Percentiles rank a stretch among this genome's conserved stretches.
phyloP scores from a whole-genome alignment of 2,329 filamentous ascomycete genomes.

The Neodidymelliopsis sp. region DNA sequence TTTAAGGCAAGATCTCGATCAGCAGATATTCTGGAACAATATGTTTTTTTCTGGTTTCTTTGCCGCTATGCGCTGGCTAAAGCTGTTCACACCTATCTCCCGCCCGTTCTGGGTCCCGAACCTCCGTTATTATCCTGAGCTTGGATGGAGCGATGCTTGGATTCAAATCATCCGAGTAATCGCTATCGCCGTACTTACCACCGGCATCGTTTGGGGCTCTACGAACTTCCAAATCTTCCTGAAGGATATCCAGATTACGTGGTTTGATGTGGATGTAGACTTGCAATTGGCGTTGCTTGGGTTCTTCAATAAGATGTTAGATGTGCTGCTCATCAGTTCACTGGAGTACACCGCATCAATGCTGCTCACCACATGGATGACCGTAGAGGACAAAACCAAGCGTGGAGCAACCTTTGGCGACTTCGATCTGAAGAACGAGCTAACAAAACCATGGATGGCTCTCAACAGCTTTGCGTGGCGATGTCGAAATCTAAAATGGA shows the following conservation, averaged over 20 bases:
- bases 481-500: background rate
- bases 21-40: background rate
- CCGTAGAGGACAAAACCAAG: background rate
- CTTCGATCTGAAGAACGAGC: conserved; percentile 12
- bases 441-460: conserved; percentile 18
- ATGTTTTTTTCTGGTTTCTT: background rate
- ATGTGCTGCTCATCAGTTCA: conserved; percentile 11
- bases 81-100: background rate
- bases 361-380: conserved; percentile 9
- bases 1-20: background rate
- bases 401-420: conserved; percentile 3
- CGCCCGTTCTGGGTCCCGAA: background rate
- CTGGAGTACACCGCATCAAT: conserved; percentile 7
- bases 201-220: background rate
- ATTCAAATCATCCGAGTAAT: background rate
- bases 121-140: background rate
- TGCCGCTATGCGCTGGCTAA: background rate
- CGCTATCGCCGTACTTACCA: background rate
- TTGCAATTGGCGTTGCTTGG: conserved; percentile 12
- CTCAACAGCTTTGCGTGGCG: background rate
- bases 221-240: background rate
- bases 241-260: background rate
- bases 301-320: conserved; percentile 9
- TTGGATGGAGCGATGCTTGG: background rate
- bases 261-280: conserved; percentile 8